These are phyloP conservation scores for Babesia microti DNA, from an alignment of 169 alveolate genomes.

Conservation along the genomic window DNA sequence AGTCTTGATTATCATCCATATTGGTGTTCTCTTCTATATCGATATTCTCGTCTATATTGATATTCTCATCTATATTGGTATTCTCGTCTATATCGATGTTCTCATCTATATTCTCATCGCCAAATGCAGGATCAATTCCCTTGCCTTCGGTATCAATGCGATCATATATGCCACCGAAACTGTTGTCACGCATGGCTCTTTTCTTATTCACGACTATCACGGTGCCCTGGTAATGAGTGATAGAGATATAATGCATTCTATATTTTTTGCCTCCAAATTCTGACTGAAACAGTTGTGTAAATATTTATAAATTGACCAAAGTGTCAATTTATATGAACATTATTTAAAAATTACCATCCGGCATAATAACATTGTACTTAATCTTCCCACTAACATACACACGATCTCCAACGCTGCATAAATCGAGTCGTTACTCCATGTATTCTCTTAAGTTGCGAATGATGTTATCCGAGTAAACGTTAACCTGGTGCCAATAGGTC, in stretches of 20 bases:
- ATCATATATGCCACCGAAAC: neutral
- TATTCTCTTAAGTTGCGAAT: slow-evolving; percentile 20
- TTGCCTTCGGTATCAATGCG: too few relatives aligned
- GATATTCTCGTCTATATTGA: too few relatives aligned
- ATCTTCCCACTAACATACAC: slow-evolving; percentile 31
- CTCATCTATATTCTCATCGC: too few relatives aligned
- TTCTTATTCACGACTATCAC: slow-evolving; percentile 10
- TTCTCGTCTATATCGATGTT: too few relatives aligned
- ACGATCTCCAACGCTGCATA: slow-evolving; percentile 35
- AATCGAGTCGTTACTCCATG: neutral
- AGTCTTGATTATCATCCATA: too few relatives aligned
- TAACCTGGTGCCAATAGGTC: slow-evolving; percentile 45
- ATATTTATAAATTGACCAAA: neutral
- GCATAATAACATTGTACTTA: slow-evolving; percentile 19
- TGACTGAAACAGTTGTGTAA: neutral
- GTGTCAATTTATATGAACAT: neutral
- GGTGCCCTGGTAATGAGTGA: slow-evolving; percentile 11
- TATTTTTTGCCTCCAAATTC: neutral
- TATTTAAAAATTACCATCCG: neutral
- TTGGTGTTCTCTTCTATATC: too few relatives aligned
- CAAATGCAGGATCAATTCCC: too few relatives aligned
- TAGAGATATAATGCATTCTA: neutral
- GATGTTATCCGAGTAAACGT: slow-evolving; percentile 24
- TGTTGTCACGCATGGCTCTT: slow-evolving; percentile 14
- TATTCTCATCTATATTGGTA: too few relatives aligned